These are phyloP conservation scores for Tulasnella sp. DNA, from an alignment of 768 basidiomycete species.

Conservation along the genomic window DNA sequence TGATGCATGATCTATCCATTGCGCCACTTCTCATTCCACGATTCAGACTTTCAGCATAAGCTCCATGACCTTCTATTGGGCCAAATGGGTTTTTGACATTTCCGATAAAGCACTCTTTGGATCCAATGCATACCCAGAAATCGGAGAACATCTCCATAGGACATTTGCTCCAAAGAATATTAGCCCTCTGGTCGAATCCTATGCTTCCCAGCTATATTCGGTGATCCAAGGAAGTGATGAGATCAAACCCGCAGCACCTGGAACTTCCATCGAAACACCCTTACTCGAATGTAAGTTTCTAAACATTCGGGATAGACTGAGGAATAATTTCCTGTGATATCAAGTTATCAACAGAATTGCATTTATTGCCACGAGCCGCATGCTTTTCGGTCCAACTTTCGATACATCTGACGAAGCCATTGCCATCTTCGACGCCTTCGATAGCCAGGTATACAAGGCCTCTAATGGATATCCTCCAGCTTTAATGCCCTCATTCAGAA, in stretches of 20 bases:
- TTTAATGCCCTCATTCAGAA: not conserved
- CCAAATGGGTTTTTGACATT: conserved; percentile 3
- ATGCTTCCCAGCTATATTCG: not conserved
- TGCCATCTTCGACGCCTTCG: conserved; percentile 10
- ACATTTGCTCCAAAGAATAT: conserved; percentile 12
- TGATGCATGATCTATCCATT: not conserved
- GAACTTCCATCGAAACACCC: not conserved
- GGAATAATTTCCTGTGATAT: not conserved
- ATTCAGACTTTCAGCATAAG: not conserved
- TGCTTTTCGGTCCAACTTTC: conserved; percentile 13
- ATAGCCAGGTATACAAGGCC: conserved; percentile 3
- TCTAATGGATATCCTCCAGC: conserved; percentile 9
- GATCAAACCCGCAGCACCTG: not conserved
- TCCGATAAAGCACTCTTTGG: conserved; percentile 10
- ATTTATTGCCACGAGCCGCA: not conserved
- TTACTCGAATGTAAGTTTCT: not conserved
- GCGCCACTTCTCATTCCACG: not conserved
- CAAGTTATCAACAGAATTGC: conserved; percentile 7
- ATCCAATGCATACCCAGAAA: conserved; percentile 3
- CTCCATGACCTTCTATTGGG: conserved; percentile 4
- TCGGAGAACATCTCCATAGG: conserved; percentile 1
- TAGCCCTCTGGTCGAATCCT: conserved; percentile 5
- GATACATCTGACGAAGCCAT: not conserved
- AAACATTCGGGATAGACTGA: not conserved
- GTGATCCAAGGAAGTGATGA: not conserved